phyloP scores from a whole-genome alignment of 371 early-diverging fungal genomes.

The Apophysomyces variabilis region DNA sequence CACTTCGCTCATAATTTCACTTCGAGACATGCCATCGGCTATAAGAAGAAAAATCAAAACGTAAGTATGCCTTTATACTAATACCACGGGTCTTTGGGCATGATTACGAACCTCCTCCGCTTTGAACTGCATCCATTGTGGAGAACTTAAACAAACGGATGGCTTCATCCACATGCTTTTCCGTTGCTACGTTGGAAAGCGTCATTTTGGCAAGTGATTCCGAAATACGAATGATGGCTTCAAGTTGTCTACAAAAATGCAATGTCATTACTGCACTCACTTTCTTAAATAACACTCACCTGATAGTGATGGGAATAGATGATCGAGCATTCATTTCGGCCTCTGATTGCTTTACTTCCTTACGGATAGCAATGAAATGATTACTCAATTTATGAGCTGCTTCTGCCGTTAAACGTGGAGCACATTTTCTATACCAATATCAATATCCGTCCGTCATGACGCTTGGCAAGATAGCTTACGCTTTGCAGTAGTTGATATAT shows the following conservation, averaged over 20 bases:
- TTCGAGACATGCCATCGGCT: slow-evolving; percentile 78
- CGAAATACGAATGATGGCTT: slow-evolving; percentile 99
- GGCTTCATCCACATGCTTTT: slow-evolving; percentile 98
- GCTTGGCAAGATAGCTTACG: slow-evolving; percentile 50
- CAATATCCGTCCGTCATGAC: neutral
- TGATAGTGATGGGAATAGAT: slow-evolving; percentile 98
- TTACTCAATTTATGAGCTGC: slow-evolving; percentile 92
- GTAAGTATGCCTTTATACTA: neutral
- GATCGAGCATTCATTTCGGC: slow-evolving; percentile 75
- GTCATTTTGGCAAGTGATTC: slow-evolving; percentile 99
- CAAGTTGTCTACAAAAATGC: slow-evolving; percentile 82
- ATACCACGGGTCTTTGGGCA: no score
- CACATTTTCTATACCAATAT: slow-evolving; percentile 73
- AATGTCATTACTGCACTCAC: no score
- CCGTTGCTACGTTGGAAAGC: slow-evolving; percentile 87
- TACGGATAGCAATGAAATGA: slow-evolving; percentile 94
- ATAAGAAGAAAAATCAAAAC: neutral
- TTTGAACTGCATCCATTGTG: slow-evolving; percentile 97
- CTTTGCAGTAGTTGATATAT: slow-evolving; percentile 94
- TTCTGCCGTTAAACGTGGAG: slow-evolving; percentile 86
- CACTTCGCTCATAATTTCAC: slow-evolving; percentile 76
- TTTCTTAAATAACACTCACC: slow-evolving; percentile 34
- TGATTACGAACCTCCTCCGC: slow-evolving; percentile 62
- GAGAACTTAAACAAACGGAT: slow-evolving; percentile 97
- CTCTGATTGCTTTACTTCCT: slow-evolving; percentile 85